Evolutionary conservation across 1,284 basidiomycete genomes (phyloP).

Genomic region (Fomitopsis palustris): DNA sequence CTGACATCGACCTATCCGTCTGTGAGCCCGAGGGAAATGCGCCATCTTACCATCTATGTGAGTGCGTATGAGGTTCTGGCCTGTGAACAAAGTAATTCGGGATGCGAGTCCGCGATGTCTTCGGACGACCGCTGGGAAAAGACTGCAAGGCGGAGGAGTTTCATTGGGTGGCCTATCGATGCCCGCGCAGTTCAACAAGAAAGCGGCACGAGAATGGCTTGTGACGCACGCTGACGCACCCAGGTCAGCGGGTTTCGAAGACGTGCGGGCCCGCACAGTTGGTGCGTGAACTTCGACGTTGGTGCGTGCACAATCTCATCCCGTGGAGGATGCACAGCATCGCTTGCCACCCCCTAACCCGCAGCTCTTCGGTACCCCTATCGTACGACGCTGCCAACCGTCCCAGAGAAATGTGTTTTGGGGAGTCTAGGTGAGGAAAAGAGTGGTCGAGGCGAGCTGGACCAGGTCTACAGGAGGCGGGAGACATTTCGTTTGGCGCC

Average conservation of each 20-base stretch:
- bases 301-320: too few species aligned
- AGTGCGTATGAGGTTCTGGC: neutral
- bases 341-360: too few species aligned
- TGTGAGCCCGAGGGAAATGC: too few species aligned
- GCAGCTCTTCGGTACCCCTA: neutral
- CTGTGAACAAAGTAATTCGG: neutral
- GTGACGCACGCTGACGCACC: neutral
- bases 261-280: neutral
- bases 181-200: neutral
- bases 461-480: neutral
- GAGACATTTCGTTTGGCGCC: neutral
- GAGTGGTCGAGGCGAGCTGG: neutral
- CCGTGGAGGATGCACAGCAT: too few species aligned
- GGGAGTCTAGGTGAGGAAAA: neutral
- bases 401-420: neutral
- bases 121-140: neutral
- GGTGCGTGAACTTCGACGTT: too few species aligned
- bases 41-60: neutral
- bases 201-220: neutral
- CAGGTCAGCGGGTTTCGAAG: neutral
- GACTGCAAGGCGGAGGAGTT: neutral
- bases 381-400: neutral
- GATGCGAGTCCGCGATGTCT: neutral
- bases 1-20: neutral
- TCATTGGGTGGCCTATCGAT: neutral